A percentile compares a stretch with the other conserved stretches of the same genome.
phyloP scores from a whole-genome alignment of 2,329 filamentous ascomycete genomes.

The Elsinoe ampelina region DNA sequence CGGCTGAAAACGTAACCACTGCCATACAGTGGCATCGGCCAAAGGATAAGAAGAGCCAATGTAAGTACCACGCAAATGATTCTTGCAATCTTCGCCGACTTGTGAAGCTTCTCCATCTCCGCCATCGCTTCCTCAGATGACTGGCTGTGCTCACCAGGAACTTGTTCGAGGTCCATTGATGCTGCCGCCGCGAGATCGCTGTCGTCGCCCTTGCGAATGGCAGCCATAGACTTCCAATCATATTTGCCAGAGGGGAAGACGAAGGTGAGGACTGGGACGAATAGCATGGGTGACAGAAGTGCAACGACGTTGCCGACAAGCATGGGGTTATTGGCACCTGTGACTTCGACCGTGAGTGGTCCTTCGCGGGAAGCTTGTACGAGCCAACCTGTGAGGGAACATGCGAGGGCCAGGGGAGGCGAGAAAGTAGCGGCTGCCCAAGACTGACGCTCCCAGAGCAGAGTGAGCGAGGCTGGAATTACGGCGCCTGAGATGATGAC shows the following conservation, averaged over 20 bases:
- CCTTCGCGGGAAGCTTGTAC: slow-evolving; percentile 64
- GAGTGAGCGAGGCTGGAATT: slow-evolving; percentile 68
- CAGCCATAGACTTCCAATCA: slow-evolving; percentile 76
- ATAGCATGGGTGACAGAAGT: slow-evolving; percentile 64
- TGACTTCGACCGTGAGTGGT: slow-evolving; percentile 59
- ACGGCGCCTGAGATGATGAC: slow-evolving; percentile 73
- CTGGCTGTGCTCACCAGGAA: slow-evolving; percentile 42
- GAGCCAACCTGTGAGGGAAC: slow-evolving; percentile 66
- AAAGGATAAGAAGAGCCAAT: slow-evolving; percentile 64
- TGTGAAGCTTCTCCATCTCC: slow-evolving; percentile 35
- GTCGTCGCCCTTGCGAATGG: slow-evolving; percentile 71
- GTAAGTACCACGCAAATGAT: slow-evolving; percentile 55
- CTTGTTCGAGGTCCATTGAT: slow-evolving; percentile 55
- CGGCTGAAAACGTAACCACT: slow-evolving; percentile 71
- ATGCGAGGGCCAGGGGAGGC: slow-evolving; percentile 59
- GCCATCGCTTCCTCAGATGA: slow-evolving; percentile 32
- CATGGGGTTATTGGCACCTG: slow-evolving; percentile 69
- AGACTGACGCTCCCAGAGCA: slow-evolving; percentile 74
- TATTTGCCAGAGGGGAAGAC: slow-evolving; percentile 65
- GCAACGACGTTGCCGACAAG: slow-evolving; percentile 78
- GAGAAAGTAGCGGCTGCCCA: slow-evolving; percentile 62
- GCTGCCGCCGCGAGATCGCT: slow-evolving; percentile 57
- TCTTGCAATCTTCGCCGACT: slow-evolving; percentile 43
- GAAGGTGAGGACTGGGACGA: slow-evolving; percentile 67
- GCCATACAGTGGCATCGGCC: slow-evolving; percentile 90